Evolutionary conservation across 2,329 filamentous ascomycete genomes (phyloP).

Genomic region (Periconia sp.): DNA sequence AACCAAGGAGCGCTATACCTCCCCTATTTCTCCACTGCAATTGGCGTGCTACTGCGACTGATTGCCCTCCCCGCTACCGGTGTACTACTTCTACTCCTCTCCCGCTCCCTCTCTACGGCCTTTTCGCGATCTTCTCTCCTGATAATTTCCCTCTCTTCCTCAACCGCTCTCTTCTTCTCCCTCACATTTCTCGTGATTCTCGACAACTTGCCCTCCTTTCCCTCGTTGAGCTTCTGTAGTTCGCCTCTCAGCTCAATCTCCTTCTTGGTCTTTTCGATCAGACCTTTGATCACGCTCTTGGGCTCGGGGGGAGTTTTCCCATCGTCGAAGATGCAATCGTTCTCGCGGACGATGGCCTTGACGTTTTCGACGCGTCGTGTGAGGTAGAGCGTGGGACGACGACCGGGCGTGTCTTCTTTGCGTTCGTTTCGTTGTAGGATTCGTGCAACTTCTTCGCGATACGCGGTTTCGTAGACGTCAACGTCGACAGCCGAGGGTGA

Average conservation of each 20-base stretch:
- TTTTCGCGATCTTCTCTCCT: slow-evolving; percentile 37
- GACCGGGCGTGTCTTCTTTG: slow-evolving; percentile 38
- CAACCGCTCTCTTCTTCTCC: slow-evolving; percentile 40
- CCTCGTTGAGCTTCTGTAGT: slow-evolving; percentile 39
- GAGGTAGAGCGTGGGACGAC: slow-evolving; percentile 62
- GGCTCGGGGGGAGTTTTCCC: slow-evolving; percentile 27
- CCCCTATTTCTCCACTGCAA: neutral
- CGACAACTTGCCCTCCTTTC: slow-evolving; percentile 39
- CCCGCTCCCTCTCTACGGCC: slow-evolving; percentile 24
- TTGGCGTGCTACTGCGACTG: slow-evolving; percentile 32
- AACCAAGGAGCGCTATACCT: neutral
- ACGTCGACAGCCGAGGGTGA: slow-evolving; percentile 85
- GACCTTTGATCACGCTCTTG: slow-evolving; percentile 33
- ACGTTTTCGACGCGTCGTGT: slow-evolving; percentile 56
- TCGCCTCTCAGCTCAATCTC: slow-evolving; percentile 39
- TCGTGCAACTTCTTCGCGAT: slow-evolving; percentile 78
- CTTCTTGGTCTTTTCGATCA: slow-evolving; percentile 44
- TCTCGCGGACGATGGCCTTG: slow-evolving; percentile 43
- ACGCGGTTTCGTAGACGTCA: slow-evolving; percentile 87
- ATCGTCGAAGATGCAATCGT: slow-evolving; percentile 39
- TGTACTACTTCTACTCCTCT: slow-evolving; percentile 24
- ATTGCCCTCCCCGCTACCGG: slow-evolving; percentile 16
- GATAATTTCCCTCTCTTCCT: slow-evolving; percentile 40
- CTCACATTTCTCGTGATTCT: slow-evolving; percentile 39
- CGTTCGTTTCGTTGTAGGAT: slow-evolving; percentile 66